Evolutionary conservation across 1,284 basidiomycete species (phyloP).

Genomic region (Ganoderma lucidum): DNA sequence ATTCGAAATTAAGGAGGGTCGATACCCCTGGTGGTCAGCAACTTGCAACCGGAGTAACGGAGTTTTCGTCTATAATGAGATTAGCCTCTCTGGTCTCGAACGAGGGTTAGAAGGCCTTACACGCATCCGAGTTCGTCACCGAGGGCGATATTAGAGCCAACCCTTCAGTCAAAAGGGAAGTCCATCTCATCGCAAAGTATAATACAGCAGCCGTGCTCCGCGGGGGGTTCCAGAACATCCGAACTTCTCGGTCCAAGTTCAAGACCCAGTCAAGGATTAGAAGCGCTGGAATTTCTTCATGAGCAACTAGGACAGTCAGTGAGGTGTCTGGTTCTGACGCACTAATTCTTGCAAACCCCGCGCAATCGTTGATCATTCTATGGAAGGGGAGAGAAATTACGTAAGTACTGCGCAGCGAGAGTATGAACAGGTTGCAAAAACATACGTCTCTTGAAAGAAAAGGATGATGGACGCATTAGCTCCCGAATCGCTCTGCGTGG

Average conservation of each 20-base stretch:
- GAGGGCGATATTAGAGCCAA: not conserved
- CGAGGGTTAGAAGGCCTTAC: not conserved
- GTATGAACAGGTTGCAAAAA: not conserved
- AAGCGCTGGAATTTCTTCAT: not conserved
- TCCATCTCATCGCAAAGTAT: not conserved
- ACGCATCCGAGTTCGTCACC: not conserved
- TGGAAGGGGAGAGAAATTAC: not conserved
- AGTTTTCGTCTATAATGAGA: not conserved
- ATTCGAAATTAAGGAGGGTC: not conserved
- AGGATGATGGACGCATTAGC: not conserved
- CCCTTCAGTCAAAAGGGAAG: not conserved
- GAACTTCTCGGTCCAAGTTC: not conserved
- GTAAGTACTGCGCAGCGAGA: not conserved
- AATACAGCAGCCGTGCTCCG: not conserved
- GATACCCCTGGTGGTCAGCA: not conserved
- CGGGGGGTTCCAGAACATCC: not conserved
- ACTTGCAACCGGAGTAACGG: not conserved
- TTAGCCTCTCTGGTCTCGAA: not conserved
- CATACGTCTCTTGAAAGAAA: not conserved
- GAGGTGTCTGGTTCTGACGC: not conserved
- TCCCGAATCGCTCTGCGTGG: not conserved
- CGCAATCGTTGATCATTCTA: not conserved
- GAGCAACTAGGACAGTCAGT: not conserved
- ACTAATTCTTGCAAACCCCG: not conserved
- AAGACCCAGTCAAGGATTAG: not conserved